Evolutionary conservation across 768 basidiomycete species (phyloP).

Genomic region (Suillus lakei): DNA sequence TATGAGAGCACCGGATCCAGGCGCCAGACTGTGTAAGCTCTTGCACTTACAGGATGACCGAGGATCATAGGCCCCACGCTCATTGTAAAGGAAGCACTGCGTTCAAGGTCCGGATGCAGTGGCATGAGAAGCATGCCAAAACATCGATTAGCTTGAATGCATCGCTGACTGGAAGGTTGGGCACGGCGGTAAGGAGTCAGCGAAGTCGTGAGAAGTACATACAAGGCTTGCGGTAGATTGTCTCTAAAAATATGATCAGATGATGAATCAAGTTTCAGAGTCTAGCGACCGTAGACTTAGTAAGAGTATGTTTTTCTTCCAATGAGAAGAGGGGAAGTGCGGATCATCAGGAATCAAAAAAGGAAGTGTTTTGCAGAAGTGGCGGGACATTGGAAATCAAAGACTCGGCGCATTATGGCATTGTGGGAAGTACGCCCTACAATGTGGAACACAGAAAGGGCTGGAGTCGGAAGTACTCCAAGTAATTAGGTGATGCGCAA

Average conservation of each 20-base stretch:
- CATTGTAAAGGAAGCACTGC: neutral
- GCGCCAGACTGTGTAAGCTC: neutral
- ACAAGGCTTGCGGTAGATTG: neutral
- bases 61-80: neutral
- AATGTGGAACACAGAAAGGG: neutral
- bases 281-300: neutral
- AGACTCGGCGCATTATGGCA: neutral
- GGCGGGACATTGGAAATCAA: neutral
- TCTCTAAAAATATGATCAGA: neutral
- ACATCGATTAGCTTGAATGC: too few species aligned
- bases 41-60: neutral
- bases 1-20: neutral
- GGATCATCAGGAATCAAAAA: neutral
- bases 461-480: neutral
- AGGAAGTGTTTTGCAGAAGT: neutral
- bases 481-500: neutral
- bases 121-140: neutral
- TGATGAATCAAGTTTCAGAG: neutral
- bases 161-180: neutral
- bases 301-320: neutral
- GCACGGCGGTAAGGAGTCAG: neutral
- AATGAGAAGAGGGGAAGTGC: neutral
- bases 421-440: neutral
- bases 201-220: slow-evolving; percentile 1
- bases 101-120: neutral